These are phyloP conservation scores for Lyophyllum semitale DNA, from an alignment of 768 basidiomycete genomes.

Conservation along the genomic window DNA sequence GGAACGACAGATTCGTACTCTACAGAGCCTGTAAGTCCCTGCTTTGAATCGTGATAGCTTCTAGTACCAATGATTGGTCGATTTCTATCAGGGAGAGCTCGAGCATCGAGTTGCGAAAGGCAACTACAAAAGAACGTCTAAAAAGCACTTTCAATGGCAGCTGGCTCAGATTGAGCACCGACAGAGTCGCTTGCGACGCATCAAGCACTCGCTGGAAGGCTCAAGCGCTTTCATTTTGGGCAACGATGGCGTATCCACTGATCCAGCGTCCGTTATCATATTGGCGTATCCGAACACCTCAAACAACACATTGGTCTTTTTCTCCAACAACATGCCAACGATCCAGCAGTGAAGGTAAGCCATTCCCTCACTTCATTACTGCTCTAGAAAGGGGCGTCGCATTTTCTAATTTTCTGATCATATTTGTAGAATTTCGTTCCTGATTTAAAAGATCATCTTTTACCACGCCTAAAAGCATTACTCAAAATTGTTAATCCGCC, in stretches of 20 bases:
- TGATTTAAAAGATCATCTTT: background rate
- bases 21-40: slow-evolving; percentile 28
- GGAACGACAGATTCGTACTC: slow-evolving; percentile 37
- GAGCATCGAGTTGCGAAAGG: slow-evolving; percentile 1
- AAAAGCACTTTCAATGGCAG: background rate
- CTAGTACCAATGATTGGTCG: too few relatives aligned
- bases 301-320: background rate
- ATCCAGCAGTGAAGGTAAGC: background rate
- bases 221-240: too few relatives aligned
- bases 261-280: background rate
- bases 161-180: background rate
- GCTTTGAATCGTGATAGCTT: too few relatives aligned
- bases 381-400: too few relatives aligned
- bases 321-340: background rate
- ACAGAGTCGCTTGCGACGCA: background rate
- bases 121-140: background rate
- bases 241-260: too few relatives aligned
- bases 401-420: background rate
- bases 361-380: too few relatives aligned
- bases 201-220: background rate
- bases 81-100: slow-evolving; percentile 10
- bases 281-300: background rate
- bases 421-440: background rate
- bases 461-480: background rate
- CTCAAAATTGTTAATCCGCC: background rate